These are phyloP conservation scores for Xylariaceae sp. DNA, from an alignment of 2,329 filamentous ascomycete species.

Conservation along the genomic window DNA sequence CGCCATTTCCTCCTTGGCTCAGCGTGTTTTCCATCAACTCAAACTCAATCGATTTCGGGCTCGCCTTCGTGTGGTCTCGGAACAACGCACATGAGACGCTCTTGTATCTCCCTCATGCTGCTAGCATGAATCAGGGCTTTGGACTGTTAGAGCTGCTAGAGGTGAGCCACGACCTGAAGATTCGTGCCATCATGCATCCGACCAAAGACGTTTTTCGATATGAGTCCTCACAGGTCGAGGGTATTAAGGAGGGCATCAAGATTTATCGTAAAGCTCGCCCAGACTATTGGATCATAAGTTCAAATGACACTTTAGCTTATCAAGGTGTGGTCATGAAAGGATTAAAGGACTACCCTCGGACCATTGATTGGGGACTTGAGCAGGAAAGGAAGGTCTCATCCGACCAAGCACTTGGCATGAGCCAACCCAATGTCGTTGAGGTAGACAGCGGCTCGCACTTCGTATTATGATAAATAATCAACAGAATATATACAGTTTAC, in stretches of 20 bases:
- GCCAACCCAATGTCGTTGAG: slow-evolving; percentile 4
- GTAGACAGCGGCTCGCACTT: slow-evolving; percentile 4
- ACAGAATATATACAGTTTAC: too few species aligned
- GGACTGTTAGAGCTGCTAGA: slow-evolving; percentile 4
- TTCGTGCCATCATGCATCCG: slow-evolving; percentile 10
- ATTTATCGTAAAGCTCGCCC: too few species aligned
- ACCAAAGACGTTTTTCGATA: slow-evolving; percentile 8
- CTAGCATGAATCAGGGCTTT: not conserved
- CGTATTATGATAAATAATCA: slow-evolving; percentile 1
- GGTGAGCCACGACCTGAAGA: not conserved
- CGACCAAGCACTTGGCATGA: not conserved
- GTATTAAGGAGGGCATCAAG: slow-evolving; percentile 2
- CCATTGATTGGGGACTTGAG: slow-evolving; percentile 1
- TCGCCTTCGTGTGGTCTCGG: slow-evolving; percentile 8
- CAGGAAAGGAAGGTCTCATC: not conserved
- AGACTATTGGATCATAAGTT: not conserved
- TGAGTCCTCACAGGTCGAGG: slow-evolving; percentile 5
- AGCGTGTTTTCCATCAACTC: slow-evolving; percentile 1
- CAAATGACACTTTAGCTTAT: slow-evolving; percentile 2
- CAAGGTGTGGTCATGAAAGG: slow-evolving; percentile 2
- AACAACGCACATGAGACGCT: slow-evolving; percentile 3
- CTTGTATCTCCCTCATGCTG: slow-evolving; percentile 9
- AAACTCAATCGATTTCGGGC: slow-evolving; percentile 1
- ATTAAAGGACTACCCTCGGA: not conserved
- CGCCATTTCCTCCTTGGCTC: slow-evolving; percentile 9